Evolutionary conservation across 345 rosid genomes (phyloP).

Genomic region (Acer negundo): DNA sequence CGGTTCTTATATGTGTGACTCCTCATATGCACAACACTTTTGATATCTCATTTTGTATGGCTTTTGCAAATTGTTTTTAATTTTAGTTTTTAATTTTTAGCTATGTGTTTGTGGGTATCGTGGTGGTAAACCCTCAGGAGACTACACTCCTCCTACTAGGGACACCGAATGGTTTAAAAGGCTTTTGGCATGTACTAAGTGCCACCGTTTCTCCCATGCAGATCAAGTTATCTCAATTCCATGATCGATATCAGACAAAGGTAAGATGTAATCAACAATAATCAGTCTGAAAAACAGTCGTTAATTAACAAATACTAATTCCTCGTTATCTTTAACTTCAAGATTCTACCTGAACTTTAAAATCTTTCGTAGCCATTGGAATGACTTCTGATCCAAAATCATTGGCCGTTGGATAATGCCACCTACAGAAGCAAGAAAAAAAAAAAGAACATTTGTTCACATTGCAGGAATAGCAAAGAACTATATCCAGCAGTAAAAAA

Average conservation of each 20-base stretch:
- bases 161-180: no score
- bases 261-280: neutral
- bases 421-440: conserved; percentile 28
- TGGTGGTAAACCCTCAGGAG: no score
- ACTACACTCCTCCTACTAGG: no score
- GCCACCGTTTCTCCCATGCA: no score
- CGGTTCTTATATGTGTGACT: no score
- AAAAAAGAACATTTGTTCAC: no score
- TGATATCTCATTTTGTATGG: no score
- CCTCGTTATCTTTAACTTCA: neutral
- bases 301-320: neutral
- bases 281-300: neutral
- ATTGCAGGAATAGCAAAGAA: neutral
- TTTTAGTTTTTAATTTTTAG: no score
- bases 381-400: conserved; percentile 91
- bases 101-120: no score
- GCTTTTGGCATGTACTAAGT: no score
- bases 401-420: conserved; percentile 67
- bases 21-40: no score
- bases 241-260: neutral
- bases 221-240: neutral
- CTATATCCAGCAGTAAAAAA: neutral
- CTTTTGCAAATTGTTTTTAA: no score
- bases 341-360: conserved; percentile 61
- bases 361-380: conserved; percentile 64